Conservation (phyloP, 805 yeast genomes). For the Metschnikowia hibisci region DNA sequence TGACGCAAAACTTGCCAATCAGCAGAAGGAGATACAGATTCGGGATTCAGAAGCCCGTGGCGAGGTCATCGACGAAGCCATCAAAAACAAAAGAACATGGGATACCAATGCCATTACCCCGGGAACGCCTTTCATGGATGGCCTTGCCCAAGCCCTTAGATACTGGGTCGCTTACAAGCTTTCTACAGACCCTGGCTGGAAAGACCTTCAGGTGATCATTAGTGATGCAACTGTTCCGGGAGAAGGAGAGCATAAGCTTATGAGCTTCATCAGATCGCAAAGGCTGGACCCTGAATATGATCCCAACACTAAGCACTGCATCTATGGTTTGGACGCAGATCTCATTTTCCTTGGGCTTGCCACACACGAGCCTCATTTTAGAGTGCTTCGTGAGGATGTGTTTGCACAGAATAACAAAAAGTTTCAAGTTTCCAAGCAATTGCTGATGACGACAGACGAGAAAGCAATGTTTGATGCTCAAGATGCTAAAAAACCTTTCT, state of each 20-base stretch:
- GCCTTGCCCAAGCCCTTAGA: slow-evolving; percentile 72
- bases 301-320: slow-evolving; percentile 93
- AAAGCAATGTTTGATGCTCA: slow-evolving; percentile 36
- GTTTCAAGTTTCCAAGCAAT: slow-evolving; percentile 44
- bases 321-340: slow-evolving; percentile 97
- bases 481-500: slow-evolving; percentile 71
- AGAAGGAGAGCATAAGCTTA: slow-evolving; percentile 98
- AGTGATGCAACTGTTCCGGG: slow-evolving; percentile 98
- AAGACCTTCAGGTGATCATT: slow-evolving; percentile 77
- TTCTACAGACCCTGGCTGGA: slow-evolving; percentile 91
- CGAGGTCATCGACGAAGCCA: slow-evolving; percentile 69
- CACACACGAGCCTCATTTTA: slow-evolving; percentile 96
- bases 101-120: slow-evolving; percentile 97
- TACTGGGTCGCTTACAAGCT: slow-evolving; percentile 93
- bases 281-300: slow-evolving; percentile 81
- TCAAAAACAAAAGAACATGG: slow-evolving; percentile 77
- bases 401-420: slow-evolving; percentile 66
- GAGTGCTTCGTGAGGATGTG: slow-evolving; percentile 92
- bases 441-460: slow-evolving; percentile 61
- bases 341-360: slow-evolving; percentile 92
- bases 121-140: slow-evolving; percentile 97
- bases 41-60: slow-evolving; percentile 61
- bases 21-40: slow-evolving; percentile 60
- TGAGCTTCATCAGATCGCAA: slow-evolving; percentile 92
- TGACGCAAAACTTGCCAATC: slow-evolving; percentile 79